Conservation (phyloP, 1,284 basidiomycete species). For the Phaffia rhodozyma region DNA sequence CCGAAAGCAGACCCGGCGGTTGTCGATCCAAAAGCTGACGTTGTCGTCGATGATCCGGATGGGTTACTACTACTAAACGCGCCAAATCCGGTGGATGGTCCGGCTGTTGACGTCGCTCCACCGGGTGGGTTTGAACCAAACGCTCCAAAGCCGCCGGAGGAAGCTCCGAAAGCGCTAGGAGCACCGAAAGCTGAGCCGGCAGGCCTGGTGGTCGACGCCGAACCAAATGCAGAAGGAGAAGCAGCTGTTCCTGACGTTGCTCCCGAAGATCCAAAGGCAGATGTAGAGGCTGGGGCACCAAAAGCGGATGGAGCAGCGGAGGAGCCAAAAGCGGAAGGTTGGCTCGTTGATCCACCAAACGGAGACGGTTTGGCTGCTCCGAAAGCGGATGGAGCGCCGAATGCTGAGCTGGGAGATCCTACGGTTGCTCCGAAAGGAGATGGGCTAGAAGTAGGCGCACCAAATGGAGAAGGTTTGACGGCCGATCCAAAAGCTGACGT, state of each 20-base stretch:
- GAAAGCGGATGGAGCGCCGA: constrained; percentile 9
- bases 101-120: not conserved
- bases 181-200: too few relatives aligned
- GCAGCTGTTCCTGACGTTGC: constrained; percentile 4
- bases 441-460: not conserved
- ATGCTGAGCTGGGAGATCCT: not conserved
- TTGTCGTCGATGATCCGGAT: not conserved
- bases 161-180: not conserved
- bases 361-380: constrained; percentile 1
- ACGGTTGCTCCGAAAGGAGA: not conserved
- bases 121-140: constrained; percentile 5
- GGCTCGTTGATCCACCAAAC: not conserved
- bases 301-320: constrained; percentile 1
- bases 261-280: constrained; percentile 2
- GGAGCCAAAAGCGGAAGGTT: not conserved
- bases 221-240: too few relatives aligned
- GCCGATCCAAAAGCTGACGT: constrained; percentile 15
- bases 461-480: not conserved
- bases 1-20: not conserved
- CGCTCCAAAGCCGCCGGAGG: not conserved
- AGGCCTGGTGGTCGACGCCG: too few relatives aligned
- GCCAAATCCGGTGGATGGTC: not conserved
- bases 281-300: not conserved
- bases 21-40: not conserved
- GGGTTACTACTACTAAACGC: not conserved